These are phyloP conservation scores for Pseudogymnoascus verrucosus DNA, from an alignment of 2,329 filamentous ascomycete species.

Conservation along the genomic window DNA sequence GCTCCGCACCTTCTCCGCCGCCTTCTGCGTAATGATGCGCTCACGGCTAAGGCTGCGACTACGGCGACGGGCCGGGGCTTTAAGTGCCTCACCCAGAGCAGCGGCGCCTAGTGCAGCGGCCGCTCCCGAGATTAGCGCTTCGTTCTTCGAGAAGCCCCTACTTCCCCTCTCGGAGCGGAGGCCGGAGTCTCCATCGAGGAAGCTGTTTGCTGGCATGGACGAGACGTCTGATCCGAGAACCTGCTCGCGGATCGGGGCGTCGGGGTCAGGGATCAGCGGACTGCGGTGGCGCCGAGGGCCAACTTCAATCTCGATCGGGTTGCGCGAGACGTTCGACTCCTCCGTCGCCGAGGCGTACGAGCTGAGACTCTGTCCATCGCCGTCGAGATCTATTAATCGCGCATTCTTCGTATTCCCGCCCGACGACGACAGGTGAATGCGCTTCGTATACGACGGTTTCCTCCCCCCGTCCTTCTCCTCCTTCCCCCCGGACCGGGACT, in stretches of 20 bases:
- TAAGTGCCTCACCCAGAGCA: slow-evolving; percentile 40
- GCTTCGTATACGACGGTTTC: slow-evolving; percentile 61
- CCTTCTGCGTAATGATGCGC: slow-evolving; percentile 55
- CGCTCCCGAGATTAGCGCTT: slow-evolving; percentile 25
- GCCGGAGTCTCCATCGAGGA: slow-evolving; percentile 45
- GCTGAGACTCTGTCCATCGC: slow-evolving; percentile 56
- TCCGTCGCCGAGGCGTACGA: slow-evolving; percentile 74
- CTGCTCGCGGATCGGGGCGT: slow-evolving; percentile 43
- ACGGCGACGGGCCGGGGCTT: slow-evolving; percentile 48
- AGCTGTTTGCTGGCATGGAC: slow-evolving; percentile 65
- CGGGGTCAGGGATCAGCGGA: slow-evolving; percentile 42
- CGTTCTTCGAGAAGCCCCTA: slow-evolving; percentile 24
- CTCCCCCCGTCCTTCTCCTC: slow-evolving; percentile 61
- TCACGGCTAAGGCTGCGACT: slow-evolving; percentile 60
- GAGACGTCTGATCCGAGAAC: slow-evolving; percentile 78
- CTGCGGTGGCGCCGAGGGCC: slow-evolving; percentile 56
- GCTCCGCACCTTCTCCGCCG: slow-evolving; percentile 56
- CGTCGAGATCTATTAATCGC: slow-evolving; percentile 41
- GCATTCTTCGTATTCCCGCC: slow-evolving; percentile 30
- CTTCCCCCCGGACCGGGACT: not conserved
- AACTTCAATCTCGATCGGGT: slow-evolving; percentile 86
- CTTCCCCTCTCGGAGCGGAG: slow-evolving; percentile 27
- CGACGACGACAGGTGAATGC: slow-evolving; percentile 52
- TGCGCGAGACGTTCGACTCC: slow-evolving; percentile 65
- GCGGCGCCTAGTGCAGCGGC: slow-evolving; percentile 34